phyloP scores from a whole-genome alignment of 1,139 yeast species.

The Wickerhamomyces sp. region DNA sequence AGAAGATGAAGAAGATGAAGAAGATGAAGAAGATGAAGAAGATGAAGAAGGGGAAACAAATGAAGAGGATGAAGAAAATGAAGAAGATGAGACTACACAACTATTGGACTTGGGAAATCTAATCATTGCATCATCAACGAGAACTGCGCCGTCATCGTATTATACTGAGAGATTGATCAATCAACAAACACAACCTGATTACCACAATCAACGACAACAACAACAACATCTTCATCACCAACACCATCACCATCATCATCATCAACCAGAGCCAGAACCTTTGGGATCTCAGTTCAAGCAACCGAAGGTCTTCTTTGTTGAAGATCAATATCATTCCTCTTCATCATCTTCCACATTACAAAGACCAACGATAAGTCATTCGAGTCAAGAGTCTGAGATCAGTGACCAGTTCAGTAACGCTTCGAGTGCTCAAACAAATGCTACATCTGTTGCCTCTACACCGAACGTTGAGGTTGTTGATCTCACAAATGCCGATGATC shows the following conservation, averaged over 20 bases:
- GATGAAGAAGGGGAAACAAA: too few species aligned
- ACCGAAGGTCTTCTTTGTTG: slow-evolving; percentile 6
- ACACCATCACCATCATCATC: background rate
- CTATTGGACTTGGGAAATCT: slow-evolving; percentile 16
- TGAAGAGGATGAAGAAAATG: too few species aligned
- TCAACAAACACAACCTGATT: too few species aligned
- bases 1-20: background rate
- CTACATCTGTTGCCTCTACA: slow-evolving; percentile 5
- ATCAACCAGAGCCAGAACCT: background rate
- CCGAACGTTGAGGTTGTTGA: slow-evolving; percentile 28
- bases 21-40: background rate
- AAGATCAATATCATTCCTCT: too few species aligned
- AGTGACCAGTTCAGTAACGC: slow-evolving; percentile 19
- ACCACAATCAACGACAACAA: slow-evolving; percentile 8
- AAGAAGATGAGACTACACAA: slow-evolving; percentile 5
- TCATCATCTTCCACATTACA: too few species aligned
- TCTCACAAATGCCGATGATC: slow-evolving; percentile 29
- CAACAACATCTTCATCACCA: background rate
- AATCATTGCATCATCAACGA: slow-evolving; percentile 13
- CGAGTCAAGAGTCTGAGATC: slow-evolving; percentile 20
- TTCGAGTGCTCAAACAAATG: slow-evolving; percentile 5
- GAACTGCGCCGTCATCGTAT: slow-evolving; percentile 4
- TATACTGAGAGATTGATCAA: slow-evolving; percentile 5
- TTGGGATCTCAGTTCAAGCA: slow-evolving; percentile 9
- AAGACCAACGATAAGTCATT: slow-evolving; percentile 17